Evolutionary conservation across 495 filamentous ascomycete species (phyloP), one percentile per base, ranked within the genome.

Genomic region (Pyrenopolyporus hunteri): DNA sequence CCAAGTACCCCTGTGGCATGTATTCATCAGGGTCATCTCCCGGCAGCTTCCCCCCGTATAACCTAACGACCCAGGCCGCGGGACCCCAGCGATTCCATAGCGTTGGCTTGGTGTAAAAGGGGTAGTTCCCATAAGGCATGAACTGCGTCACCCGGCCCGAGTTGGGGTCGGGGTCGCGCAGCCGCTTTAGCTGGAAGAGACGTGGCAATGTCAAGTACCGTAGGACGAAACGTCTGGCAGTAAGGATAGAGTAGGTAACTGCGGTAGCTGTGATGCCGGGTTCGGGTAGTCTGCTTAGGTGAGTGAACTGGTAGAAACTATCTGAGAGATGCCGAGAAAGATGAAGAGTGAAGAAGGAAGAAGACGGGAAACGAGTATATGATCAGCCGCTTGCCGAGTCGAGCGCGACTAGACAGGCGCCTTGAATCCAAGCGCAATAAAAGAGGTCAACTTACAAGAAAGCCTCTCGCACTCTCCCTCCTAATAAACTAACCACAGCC

Each of bases 51-150:
- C 76, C 75, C 0, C 87, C 85, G 39, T 82, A 67, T 0, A 76
- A 29, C 76, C 86, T 78, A 11, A 78, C 74, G 10, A 82, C 40
- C 80, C 76, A 84, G 1, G 83, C 85, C 2, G 42, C 44, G 1
- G 79, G 83, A 0, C 83, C 81, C 82, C 83, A 89, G 16, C 85
- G 79, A 49, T 82, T 82, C 80, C 78, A 82, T 20, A 90, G 67
- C 0, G 82, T 86, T 0, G 86, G 79, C 35, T 83, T 81, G 26
- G 84, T 75, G 62, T 90, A 89, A 56, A 79, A 89, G 0, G 87
- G 85, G 73, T 83, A 86, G n/a, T 73, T 48, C 0, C 69, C 79
- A 49, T 81, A 65, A 45, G 79, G 68, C 44, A 82, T 80, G 4
- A 17, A 28, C 25, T 58, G 58, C 6, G 56, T 50, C 6, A 64